Conservation (phyloP, 2,329 filamentous ascomycete species). For the Alternaria gaisen region DNA sequence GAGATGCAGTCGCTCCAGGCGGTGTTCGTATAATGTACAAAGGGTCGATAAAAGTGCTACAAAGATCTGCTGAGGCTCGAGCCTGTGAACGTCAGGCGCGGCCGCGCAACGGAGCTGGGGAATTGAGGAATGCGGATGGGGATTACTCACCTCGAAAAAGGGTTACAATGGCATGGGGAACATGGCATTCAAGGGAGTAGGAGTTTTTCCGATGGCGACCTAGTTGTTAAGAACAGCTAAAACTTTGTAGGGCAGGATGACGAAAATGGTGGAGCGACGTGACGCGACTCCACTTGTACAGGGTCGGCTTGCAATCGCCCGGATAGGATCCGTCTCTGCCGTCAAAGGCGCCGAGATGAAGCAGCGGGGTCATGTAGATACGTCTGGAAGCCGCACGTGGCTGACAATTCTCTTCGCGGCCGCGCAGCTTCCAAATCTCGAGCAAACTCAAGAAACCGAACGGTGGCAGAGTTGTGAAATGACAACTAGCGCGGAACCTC, state of each 20-base stretch:
- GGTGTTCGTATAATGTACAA: conserved; percentile 15
- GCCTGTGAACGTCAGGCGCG: conserved; percentile 22
- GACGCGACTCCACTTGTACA: neutral
- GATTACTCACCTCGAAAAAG: conserved; percentile 22
- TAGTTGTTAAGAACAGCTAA: neutral
- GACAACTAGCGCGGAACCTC: neutral
- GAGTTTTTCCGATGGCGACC: conserved; percentile 19
- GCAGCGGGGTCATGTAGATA: neutral
- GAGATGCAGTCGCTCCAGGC: conserved; percentile 11
- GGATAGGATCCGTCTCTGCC: neutral
- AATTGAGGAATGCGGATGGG: neutral
- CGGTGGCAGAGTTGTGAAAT: neutral
- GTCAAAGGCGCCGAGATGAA: conserved; percentile 1
- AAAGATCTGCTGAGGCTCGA: conserved; percentile 28
- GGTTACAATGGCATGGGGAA: conserved; percentile 24
- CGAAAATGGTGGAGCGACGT: conserved; percentile 12
- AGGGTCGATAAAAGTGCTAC: conserved; percentile 12
- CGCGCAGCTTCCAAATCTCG: neutral
- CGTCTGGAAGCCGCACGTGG: neutral
- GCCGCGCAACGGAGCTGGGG: conserved; percentile 30
- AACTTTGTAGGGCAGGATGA: conserved; percentile 7
- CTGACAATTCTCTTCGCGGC: conserved; percentile 4
- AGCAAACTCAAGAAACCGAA: neutral
- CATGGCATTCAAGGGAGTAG: conserved; percentile 16
- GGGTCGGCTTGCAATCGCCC: neutral